A percentile compares a stretch with the other conserved stretches of the same genome.
These are phyloP conservation scores for Talaromyces nanjingensis DNA, from an alignment of 495 filamentous ascomycete species.

Conservation along the genomic window DNA sequence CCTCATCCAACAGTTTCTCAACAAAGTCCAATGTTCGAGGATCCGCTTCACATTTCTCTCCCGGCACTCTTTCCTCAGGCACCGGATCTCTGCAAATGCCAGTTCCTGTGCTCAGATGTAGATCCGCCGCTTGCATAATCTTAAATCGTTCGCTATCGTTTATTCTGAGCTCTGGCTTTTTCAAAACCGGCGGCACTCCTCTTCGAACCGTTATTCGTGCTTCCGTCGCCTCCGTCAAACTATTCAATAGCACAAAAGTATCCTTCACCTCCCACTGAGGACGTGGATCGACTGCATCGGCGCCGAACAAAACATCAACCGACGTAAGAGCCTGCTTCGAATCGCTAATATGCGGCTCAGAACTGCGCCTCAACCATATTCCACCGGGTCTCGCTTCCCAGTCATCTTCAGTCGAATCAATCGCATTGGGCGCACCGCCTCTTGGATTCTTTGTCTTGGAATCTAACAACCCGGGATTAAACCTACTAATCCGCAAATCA, in stretches of 20 bases:
- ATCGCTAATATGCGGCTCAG: conserved; percentile 70
- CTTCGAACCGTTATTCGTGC: conserved; percentile 70
- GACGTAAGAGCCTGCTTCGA: conserved; percentile 71
- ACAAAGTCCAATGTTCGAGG: conserved; percentile 88
- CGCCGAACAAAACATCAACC: conserved; percentile 86
- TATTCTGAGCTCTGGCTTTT: conserved; percentile 67
- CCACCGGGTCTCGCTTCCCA: conserved; percentile 81
- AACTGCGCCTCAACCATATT: conserved; percentile 79
- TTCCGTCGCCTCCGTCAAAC: conserved; percentile 50
- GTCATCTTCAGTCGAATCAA: conserved; percentile 30
- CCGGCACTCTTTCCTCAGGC: conserved; percentile 56
- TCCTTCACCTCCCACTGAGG: conserved; percentile 72
- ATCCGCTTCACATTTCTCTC: conserved; percentile 82
- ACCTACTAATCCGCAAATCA: conserved; percentile 71
- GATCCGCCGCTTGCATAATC: conserved; percentile 88
- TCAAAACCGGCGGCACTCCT: conserved; percentile 50
- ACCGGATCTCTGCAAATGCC: conserved; percentile 79
- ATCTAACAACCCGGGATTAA: conserved; percentile 60
- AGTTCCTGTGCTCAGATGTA: conserved; percentile 85
- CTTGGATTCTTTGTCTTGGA: conserved; percentile 27
- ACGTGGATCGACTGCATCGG: conserved; percentile 86
- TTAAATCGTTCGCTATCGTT: conserved; percentile 91
- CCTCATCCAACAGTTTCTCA: conserved; percentile 70
- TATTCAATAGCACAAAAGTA: conserved; percentile 60
- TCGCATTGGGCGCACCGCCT: conserved; percentile 18